These are phyloP conservation scores for Termitomyces sp. DNA, from an alignment of 768 basidiomycete species.

Conservation along the genomic window DNA sequence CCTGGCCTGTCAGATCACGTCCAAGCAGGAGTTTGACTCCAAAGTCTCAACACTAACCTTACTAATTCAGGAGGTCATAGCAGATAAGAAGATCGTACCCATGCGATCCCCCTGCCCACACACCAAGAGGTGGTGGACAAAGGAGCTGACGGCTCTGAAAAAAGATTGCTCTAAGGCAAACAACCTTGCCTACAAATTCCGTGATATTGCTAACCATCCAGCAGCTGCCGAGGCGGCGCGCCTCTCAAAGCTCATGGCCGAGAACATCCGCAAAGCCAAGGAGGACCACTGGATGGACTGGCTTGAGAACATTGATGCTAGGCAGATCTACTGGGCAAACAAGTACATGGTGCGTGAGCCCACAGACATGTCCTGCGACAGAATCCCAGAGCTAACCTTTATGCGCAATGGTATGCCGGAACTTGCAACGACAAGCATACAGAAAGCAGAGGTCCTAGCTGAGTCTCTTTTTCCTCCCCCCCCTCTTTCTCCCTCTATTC, in stretches of 20 bases:
- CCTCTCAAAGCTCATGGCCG: neutral
- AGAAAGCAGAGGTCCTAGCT: neutral
- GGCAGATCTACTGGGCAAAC: neutral
- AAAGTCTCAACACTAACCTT: neutral
- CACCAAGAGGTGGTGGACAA: neutral
- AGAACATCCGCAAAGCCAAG: neutral
- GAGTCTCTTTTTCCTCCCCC: neutral
- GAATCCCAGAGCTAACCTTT: neutral
- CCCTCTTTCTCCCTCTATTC: no score
- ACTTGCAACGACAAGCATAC: fast-evolving
- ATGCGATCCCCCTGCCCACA: fast-evolving
- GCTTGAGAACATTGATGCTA: neutral
- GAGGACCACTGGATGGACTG: neutral
- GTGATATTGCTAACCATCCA: neutral
- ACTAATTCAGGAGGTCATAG: neutral
- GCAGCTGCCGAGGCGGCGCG: neutral
- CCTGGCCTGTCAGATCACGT: neutral
- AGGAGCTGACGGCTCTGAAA: neutral
- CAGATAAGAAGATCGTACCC: fast-evolving
- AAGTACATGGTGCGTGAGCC: neutral
- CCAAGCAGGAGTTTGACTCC: neutral
- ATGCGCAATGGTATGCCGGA: fast-evolving
- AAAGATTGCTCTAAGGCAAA: neutral
- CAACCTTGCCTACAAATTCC: neutral
- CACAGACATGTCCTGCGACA: neutral